These are phyloP conservation scores for Tolypocladium endophyticum DNA, from an alignment of 2,329 filamentous ascomycete genomes.

Conservation along the genomic window DNA sequence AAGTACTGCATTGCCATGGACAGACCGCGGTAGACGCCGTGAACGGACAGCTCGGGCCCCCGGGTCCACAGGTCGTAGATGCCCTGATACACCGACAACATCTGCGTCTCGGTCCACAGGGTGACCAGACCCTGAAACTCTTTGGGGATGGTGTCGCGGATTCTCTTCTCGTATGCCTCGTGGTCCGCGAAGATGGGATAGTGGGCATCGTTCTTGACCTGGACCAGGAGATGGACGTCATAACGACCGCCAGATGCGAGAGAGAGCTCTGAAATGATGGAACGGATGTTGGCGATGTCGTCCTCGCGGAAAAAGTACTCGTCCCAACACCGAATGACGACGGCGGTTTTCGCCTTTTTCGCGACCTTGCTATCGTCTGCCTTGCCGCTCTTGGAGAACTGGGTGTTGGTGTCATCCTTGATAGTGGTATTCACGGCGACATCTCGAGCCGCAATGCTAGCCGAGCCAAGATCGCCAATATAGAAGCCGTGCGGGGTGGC, in stretches of 20 bases:
- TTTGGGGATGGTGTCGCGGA: constrained; percentile 58
- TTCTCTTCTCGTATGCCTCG: constrained; percentile 55
- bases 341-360: constrained; percentile 45
- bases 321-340: constrained; percentile 76
- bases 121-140: constrained; percentile 87
- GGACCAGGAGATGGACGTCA: constrained; percentile 74
- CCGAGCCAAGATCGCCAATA: constrained; percentile 13
- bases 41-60: constrained; percentile 62
- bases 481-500: constrained; percentile 40
- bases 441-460: background rate
- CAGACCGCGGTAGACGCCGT: constrained; percentile 85
- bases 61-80: constrained; percentile 65
- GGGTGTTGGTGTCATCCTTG: background rate
- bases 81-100: constrained; percentile 81
- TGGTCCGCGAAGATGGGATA: constrained; percentile 72
- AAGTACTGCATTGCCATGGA: constrained; percentile 96
- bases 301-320: constrained; percentile 71
- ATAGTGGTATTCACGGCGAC: constrained; percentile 1
- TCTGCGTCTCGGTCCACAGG: constrained; percentile 89
- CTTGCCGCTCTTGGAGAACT: constrained; percentile 4
- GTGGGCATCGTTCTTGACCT: constrained; percentile 66
- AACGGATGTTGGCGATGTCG: constrained; percentile 70
- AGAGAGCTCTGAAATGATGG: constrained; percentile 73
- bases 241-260: constrained; percentile 79
- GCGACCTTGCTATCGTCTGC: constrained; percentile 3